Evolutionary conservation across 2,329 filamentous ascomycete genomes (phyloP), one percentile per base, ranked within the genome.

Genomic region (Xylaria sp.): DNA sequence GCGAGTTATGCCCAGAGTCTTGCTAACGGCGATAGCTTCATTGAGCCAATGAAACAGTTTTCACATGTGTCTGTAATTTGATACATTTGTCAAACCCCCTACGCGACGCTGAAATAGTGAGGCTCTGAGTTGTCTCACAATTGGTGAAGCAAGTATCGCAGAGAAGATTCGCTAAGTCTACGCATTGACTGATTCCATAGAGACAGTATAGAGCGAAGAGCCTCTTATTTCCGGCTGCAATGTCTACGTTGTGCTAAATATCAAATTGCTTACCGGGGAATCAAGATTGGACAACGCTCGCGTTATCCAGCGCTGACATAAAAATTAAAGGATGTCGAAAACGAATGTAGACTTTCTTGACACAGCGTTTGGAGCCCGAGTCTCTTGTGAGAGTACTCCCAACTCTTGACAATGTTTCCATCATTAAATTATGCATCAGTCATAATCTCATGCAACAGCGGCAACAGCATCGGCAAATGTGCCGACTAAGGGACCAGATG

Each of bases 391-490:
- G 43, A 7, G 43, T 49, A 25, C 54, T 18, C 25, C 49, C n/a
- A n/a, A 54, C 56, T 58, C 31, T 67, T 52, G 48, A 52, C 23
- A 23, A 33, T 36, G 15, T 28, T 52, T 64, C 49, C 43, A 57
- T 66, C 55, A 49, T 20, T 51, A 41, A 28, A 51, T 67, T 13
- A 49, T 60, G 66, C 63, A 58, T 71, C 57, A 64, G 49, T 70
- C 62, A 31, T 70, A 54, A 33, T 62, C 57, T 81, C 73, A 83
- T 75, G 81, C 81, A 80, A 86, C 86, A 18, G 84, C 85, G 12
- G 84, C 84, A 25, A 86, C 86, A 25, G 87, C 88, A 75, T 89
- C 88, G 54, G 86, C 85, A 80, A 90, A 90, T 18, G 87, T 89
- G 52, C 88, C 87, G 15, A 89, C 86, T 49, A 90, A 83, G 55